Percentiles rank a stretch among this genome's conserved stretches.
Conservation (phyloP, 805 yeast genomes). For the Yarrowia sp. region DNA sequence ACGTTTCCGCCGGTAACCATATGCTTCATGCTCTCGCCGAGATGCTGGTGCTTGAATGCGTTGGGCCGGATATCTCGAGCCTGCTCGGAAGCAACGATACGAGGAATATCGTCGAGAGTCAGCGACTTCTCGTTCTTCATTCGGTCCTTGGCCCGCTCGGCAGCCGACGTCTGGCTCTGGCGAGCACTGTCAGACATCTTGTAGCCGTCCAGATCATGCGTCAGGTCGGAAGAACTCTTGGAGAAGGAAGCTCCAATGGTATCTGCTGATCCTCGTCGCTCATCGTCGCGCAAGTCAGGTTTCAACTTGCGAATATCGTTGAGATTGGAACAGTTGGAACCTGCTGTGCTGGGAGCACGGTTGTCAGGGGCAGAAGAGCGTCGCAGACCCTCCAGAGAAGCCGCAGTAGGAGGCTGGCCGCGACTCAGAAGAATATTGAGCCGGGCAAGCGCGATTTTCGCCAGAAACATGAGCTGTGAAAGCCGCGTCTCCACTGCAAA, state of each 20-base stretch:
- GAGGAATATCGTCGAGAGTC: constrained; percentile 92
- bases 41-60: constrained; percentile 72
- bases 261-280: neutral
- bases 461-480: constrained; percentile 67
- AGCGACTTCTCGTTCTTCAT: constrained; percentile 78
- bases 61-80: constrained; percentile 91
- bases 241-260: neutral
- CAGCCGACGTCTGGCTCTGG: constrained; percentile 28
- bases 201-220: constrained; percentile 24
- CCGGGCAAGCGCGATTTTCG: constrained; percentile 80
- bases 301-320: neutral
- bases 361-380: constrained; percentile 2
- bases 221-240: constrained; percentile 2
- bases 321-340: neutral
- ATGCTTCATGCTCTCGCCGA: constrained; percentile 8
- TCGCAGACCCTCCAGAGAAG: neutral
- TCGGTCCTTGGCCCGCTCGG: constrained; percentile 65
- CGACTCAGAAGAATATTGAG: constrained; percentile 43
- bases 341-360: neutral
- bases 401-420: neutral
- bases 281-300: neutral
- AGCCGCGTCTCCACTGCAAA: constrained; percentile 64
- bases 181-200: constrained; percentile 2
- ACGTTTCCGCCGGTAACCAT: constrained; percentile 1
- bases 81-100: constrained; percentile 95